Conservation (phyloP, 73 alveolate genomes). For the Uronychia binucleata region DNA sequence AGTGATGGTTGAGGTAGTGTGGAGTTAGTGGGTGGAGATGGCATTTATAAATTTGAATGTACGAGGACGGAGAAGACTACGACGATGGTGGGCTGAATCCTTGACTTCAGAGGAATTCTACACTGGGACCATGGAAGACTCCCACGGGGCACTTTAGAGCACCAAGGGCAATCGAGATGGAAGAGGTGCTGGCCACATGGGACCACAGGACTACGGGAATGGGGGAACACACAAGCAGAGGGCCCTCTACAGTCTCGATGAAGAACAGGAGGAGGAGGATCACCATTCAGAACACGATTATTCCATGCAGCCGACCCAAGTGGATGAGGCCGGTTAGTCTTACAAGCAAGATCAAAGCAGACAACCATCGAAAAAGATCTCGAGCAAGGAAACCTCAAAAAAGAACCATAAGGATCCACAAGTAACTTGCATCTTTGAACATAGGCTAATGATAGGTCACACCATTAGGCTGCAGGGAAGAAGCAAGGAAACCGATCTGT, state of each 20-base stretch:
- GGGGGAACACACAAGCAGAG: background rate
- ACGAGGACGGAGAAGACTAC: background rate
- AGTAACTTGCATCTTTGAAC: background rate
- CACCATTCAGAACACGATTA: too few relatives aligned
- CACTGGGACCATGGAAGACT: background rate
- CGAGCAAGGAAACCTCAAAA: background rate
- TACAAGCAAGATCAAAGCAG: background rate
- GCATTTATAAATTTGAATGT: too few relatives aligned
- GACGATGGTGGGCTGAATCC: background rate
- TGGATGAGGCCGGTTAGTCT: background rate
- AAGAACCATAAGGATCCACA: background rate
- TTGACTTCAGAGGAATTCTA: background rate
- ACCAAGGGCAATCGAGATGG: background rate
- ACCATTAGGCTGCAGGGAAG: background rate
- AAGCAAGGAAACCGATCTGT: background rate
- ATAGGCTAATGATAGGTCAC: background rate
- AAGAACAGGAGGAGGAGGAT: background rate
- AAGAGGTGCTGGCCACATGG: too few relatives aligned
- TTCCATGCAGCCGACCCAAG: too few relatives aligned
- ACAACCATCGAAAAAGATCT: background rate
- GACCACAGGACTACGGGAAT: background rate
- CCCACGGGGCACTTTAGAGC: background rate
- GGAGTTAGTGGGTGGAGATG: too few relatives aligned
- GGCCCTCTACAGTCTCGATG: background rate
- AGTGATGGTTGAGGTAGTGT: too few relatives aligned